Base-by-base conservation (phyloP, 257 asterid genomes). In the Gentiana macrophylla region DNA sequence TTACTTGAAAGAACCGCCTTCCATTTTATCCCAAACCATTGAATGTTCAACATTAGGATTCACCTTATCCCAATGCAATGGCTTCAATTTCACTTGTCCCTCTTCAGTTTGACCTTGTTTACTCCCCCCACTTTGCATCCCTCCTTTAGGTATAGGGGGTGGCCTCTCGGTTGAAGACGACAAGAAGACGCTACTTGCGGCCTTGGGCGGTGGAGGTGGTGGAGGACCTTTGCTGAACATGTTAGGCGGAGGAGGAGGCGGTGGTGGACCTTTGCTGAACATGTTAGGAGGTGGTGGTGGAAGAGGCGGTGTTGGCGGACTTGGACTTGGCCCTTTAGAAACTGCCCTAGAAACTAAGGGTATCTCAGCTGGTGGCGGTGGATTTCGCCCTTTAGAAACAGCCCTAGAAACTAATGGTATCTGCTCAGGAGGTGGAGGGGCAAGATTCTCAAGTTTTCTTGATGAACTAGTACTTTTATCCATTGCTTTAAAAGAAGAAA, bases 51-150 rank as follows among this genome's bases (percentile, higher is more conserved):
- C 79, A 67, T 83, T 71, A 38, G 94, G 80, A 74, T 81, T 83
- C 80, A 88, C 82, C 69, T 92, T 88, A 71, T 88, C 98, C 95
- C 98, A 92, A 38, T 85, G 99, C 77, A 87, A 67, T 1, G 94
- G 86, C 74, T 92, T 88, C 36, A 92, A 62, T 46, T 85, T 89
- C 71, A 78, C 86, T 62, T 83, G 80, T 50, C 62, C 80, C 55
- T 65, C 72, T 62, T 64, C 83, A 12, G 59, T 63, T 24, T 24
- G 24, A 58, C 69, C 74, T 43, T 80, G 47, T 2, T 69, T 36
- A 5, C 69, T 74, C 62, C 72, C 79, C 47, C 75, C 81, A 1
- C 12, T 6, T 3, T 71, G 65, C 49, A 79, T 7, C 13, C 75
- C 62, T 1, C 66, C 60, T 35, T 49, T 75, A 5, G 83, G 69